These are phyloP conservation scores for Cyberlindnera amylophila DNA, from an alignment of 805 yeast genomes.

Conservation along the genomic window DNA sequence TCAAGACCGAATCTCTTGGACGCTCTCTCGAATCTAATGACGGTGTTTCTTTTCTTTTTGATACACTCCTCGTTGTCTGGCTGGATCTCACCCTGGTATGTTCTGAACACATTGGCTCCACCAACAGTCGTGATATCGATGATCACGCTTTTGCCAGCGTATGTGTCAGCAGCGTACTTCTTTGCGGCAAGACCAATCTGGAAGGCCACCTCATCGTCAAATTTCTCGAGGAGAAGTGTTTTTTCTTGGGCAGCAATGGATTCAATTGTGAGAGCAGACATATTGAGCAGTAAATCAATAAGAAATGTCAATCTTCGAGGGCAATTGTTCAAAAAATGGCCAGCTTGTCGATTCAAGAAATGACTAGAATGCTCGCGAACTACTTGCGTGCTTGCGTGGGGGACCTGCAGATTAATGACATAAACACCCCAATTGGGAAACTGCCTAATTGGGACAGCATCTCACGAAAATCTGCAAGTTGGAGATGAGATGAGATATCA, in stretches of 20 bases:
- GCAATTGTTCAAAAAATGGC: too few species aligned
- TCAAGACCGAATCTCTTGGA: constrained; percentile 46
- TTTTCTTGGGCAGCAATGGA: constrained; percentile 4
- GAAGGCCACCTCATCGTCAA: constrained; percentile 34
- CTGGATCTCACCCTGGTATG: constrained; percentile 29
- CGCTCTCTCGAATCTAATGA: constrained; percentile 43
- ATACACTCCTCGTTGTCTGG: constrained; percentile 57
- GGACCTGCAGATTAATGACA: too few species aligned
- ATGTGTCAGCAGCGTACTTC: constrained; percentile 29
- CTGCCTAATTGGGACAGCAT: too few species aligned
- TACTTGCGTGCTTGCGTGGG: too few species aligned
- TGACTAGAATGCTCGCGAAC: too few species aligned
- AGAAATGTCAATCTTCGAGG: not conserved
- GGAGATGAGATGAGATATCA: too few species aligned
- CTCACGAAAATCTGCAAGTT: too few species aligned
- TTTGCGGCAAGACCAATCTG: constrained; percentile 42
- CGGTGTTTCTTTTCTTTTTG: constrained; percentile 45
- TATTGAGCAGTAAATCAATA: not conserved
- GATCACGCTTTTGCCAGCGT: constrained; percentile 31
- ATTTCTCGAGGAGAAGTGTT: not conserved
- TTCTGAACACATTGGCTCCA: constrained; percentile 47
- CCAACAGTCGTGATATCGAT: constrained; percentile 44
- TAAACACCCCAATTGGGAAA: too few species aligned
- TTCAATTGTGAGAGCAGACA: not conserved
- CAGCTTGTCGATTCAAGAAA: too few species aligned